A percentile compares a stretch with the other conserved stretches of the same genome.
Evolutionary conservation across 2,329 filamentous ascomycete genomes (phyloP).

Genomic region (Chrysosporium keratinophilum): DNA sequence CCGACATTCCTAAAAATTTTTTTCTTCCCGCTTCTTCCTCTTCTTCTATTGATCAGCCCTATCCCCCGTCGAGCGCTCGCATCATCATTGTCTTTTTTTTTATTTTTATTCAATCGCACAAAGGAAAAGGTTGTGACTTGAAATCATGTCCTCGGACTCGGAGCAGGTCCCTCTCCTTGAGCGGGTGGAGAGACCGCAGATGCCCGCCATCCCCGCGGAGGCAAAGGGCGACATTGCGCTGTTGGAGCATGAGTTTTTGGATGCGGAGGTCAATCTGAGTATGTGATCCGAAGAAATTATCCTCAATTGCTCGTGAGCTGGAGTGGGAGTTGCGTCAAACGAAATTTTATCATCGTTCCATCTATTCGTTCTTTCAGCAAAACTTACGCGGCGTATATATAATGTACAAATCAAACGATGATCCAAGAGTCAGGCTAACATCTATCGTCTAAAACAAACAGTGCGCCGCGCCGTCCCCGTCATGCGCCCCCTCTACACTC

Average conservation of each 20-base stretch:
- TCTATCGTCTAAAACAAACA: conserved; percentile 27
- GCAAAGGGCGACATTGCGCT: conserved; percentile 52
- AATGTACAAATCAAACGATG: neutral
- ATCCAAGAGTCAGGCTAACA: neutral
- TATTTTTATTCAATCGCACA: neutral
- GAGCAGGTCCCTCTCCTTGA: conserved; percentile 28
- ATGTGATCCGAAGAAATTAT: too few relatives aligned
- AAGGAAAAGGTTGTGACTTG: neutral
- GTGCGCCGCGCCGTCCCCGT: conserved; percentile 64
- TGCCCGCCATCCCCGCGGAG: conserved; percentile 39
- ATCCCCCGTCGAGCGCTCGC: too few relatives aligned
- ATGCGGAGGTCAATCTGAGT: conserved; percentile 75
- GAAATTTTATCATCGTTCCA: too few relatives aligned
- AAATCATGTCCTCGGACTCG: conserved; percentile 11
- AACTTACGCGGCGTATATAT: neutral
- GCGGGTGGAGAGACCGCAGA: conserved; percentile 22
- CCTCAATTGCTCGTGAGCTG: too few relatives aligned
- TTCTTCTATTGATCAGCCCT: too few relatives aligned
- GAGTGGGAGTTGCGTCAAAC: too few relatives aligned
- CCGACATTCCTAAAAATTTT: too few relatives aligned
- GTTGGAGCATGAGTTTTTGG: conserved; percentile 74
- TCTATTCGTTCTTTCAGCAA: conserved; percentile 2
- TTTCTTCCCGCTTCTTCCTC: too few relatives aligned
- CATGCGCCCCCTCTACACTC: conserved; percentile 60
- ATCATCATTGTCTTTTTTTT: neutral